Conservation (phyloP, 495 filamentous ascomycete species). For the Penicillium odoratum region DNA sequence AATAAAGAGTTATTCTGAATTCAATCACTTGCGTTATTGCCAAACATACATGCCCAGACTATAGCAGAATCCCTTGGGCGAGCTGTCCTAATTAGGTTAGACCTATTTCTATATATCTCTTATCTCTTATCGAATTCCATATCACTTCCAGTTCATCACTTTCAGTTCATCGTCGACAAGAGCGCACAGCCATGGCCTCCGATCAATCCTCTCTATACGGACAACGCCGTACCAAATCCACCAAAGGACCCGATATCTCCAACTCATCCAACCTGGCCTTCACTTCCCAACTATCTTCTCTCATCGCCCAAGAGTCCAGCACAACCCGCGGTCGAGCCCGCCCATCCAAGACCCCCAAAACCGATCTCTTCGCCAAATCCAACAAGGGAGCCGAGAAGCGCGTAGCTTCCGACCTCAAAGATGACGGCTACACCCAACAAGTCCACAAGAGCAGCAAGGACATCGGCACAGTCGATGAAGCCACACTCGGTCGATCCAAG, state of each 20-base stretch:
- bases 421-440: slow-evolving; percentile 40
- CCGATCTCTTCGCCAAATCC: slow-evolving; percentile 68
- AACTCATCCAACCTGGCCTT: slow-evolving; percentile 79
- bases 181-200: slow-evolving; percentile 15
- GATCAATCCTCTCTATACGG: slow-evolving; percentile 65
- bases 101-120: not conserved
- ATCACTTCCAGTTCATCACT: not conserved
- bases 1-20: too few species aligned
- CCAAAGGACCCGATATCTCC: slow-evolving; percentile 56
- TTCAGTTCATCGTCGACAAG: not conserved
- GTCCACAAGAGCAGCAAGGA: slow-evolving; percentile 38
- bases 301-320: slow-evolving; percentile 55
- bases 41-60: not conserved
- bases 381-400: slow-evolving; percentile 71
- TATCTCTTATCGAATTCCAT: not conserved
- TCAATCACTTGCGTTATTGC: not conserved
- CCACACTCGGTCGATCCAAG: slow-evolving; percentile 59
- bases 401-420: slow-evolving; percentile 50
- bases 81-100: not conserved
- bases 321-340: slow-evolving; percentile 58
- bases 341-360: slow-evolving; percentile 62
- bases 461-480: slow-evolving; percentile 45
- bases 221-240: slow-evolving; percentile 53
- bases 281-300: slow-evolving; percentile 70
- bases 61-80: not conserved